Percentiles rank a stretch among this genome's conserved stretches.
These are phyloP conservation scores for Saccharum spontaneum DNA, from an alignment of 176 grass and related monocot genomes.

Conservation along the genomic window DNA sequence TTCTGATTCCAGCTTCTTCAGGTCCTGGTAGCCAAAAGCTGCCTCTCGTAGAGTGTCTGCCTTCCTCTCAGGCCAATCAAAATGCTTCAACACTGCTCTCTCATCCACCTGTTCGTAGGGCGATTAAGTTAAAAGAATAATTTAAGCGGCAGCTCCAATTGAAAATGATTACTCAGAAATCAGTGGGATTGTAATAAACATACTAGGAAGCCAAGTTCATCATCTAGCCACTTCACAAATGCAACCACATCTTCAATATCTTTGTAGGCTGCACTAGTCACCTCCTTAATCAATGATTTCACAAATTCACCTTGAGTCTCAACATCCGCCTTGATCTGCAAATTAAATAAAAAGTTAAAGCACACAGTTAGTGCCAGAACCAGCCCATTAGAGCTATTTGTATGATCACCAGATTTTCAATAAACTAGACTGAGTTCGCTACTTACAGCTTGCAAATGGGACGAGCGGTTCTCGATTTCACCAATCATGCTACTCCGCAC, in stretches of 20 bases:
- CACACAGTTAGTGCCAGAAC: conserved; percentile 20
- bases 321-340: conserved; percentile 95
- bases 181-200: conserved; percentile 14
- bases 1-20: conserved; percentile 90
- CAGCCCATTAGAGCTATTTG: conserved; percentile 13
- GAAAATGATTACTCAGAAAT: conserved; percentile 33
- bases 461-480: conserved; percentile 98
- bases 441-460: conserved; percentile 91
- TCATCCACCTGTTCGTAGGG: conserved; percentile 75
- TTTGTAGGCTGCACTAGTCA: conserved; percentile 82
- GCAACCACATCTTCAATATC: conserved; percentile 99
- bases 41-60: conserved; percentile 89
- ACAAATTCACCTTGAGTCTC: conserved; percentile 99
- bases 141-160: conserved; percentile 8
- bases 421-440: conserved; percentile 17
- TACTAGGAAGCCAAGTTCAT: conserved; percentile 98
- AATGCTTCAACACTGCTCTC: conserved; percentile 96
- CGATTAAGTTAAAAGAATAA: conserved; percentile 31
- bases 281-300: conserved; percentile 98
- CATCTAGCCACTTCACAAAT: conserved; percentile 98
- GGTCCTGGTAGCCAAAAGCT: conserved; percentile 91
- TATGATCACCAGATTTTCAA: conserved; percentile 2
- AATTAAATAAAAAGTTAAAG: conserved; percentile 21
- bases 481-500: conserved; percentile 97
- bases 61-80: conserved; percentile 99